Percentiles rank a stretch among this genome's conserved stretches.
These are phyloP conservation scores for Beauveria australis DNA, from an alignment of 2,329 filamentous ascomycete species.

Conservation along the genomic window DNA sequence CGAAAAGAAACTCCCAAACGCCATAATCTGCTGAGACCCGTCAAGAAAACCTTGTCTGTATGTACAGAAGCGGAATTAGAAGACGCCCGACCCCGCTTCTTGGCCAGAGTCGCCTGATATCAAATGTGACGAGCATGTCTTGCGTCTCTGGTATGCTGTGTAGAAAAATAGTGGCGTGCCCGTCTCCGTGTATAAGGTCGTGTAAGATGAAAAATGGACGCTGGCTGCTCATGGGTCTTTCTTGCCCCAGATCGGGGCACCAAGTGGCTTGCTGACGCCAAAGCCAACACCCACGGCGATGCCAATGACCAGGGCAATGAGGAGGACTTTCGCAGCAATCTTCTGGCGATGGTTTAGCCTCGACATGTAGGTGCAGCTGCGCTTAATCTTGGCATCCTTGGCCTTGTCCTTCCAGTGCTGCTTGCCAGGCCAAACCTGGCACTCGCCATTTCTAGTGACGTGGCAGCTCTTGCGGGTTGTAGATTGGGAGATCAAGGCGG, in stretches of 20 bases:
- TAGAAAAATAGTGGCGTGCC: not conserved
- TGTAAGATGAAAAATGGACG: not conserved
- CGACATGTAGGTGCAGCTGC: conserved; percentile 45
- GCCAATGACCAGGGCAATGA: conserved; percentile 44
- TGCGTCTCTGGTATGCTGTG: not conserved
- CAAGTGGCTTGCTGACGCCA: conserved; percentile 52
- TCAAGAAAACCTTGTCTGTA: not conserved
- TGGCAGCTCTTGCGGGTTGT: conserved; percentile 19
- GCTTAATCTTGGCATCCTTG: conserved; percentile 45
- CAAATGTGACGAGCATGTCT: not conserved
- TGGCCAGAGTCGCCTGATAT: conserved; percentile 4
- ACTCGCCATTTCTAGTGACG: conserved; percentile 34
- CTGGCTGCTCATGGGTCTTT: conserved; percentile 15
- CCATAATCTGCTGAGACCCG: conserved; percentile 13
- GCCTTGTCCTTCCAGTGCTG: conserved; percentile 53
- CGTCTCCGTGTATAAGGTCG: conserved; percentile 3
- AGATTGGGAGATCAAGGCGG: conserved; percentile 34
- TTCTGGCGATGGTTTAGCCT: conserved; percentile 45
- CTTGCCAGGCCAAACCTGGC: conserved; percentile 52
- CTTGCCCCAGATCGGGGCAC: conserved; percentile 49
- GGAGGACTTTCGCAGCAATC: conserved; percentile 45
- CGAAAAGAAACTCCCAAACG: conserved; percentile 21
- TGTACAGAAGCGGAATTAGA: conserved; percentile 10
- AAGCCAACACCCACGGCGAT: conserved; percentile 49
- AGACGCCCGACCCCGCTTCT: conserved; percentile 7